Conservation (phyloP, 768 basidiomycete species). For the Mycena filopes region DNA sequence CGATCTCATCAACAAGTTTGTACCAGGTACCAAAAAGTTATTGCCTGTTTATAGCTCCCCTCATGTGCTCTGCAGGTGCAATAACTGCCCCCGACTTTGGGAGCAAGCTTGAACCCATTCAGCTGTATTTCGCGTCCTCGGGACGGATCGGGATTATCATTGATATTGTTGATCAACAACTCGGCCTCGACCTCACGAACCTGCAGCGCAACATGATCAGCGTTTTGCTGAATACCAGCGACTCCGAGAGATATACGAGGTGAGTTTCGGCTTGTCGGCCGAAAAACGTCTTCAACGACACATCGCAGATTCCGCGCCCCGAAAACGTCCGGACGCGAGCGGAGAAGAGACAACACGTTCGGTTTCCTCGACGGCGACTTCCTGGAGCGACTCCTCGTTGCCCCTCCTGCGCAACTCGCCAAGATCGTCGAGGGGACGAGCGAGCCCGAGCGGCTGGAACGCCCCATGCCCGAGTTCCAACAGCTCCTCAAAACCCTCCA, state of each 20-base stretch:
- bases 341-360: conserved; percentile 63
- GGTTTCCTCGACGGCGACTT: conserved; percentile 94
- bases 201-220: conserved; percentile 81
- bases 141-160: conserved; percentile 82
- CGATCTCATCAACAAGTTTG: conserved; percentile 82
- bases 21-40: conserved; percentile 59
- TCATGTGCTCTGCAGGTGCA: conserved; percentile 56
- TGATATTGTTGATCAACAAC: conserved; percentile 62
- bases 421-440: conserved; percentile 67
- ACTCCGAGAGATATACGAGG: conserved; percentile 69
- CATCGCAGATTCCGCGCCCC: conserved; percentile 75
- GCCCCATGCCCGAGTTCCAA: conserved; percentile 54
- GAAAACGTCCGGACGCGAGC: conserved; percentile 62
- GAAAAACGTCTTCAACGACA: background rate
- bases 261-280: conserved; percentile 42
- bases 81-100: conserved; percentile 59
- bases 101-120: conserved; percentile 61
- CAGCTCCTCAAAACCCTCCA: conserved; percentile 55
- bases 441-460: conserved; percentile 66
- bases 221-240: conserved; percentile 46
- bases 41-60: background rate
- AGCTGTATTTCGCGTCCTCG: conserved; percentile 80
- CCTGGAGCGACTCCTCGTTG: conserved; percentile 72
- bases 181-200: conserved; percentile 69
- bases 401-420: conserved; percentile 53